phyloP scores from a whole-genome alignment of 2,329 filamentous ascomycete genomes.

The Epichloe typhina region DNA sequence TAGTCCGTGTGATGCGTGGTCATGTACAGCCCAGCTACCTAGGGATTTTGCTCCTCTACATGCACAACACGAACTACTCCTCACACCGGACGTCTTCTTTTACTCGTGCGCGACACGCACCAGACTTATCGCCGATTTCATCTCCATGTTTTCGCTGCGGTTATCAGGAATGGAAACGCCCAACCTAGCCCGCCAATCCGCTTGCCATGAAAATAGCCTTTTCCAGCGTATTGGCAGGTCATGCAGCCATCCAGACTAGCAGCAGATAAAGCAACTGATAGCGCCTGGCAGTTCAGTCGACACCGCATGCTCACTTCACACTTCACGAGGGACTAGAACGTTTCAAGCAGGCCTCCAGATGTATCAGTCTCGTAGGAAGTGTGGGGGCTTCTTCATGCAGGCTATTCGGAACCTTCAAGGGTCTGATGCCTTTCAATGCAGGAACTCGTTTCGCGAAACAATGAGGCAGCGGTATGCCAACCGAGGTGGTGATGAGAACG shows the following conservation, averaged over 20 bases:
- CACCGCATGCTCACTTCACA: not conserved
- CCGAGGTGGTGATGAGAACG: no score
- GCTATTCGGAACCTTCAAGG: not conserved
- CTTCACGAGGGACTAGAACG: not conserved
- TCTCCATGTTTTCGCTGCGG: no score
- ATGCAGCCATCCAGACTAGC: slow-evolving; percentile 5
- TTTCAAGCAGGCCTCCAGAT: not conserved
- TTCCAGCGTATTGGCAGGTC: not conserved
- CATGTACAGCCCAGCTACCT: no score
- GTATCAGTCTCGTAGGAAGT: not conserved
- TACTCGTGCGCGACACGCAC: no score
- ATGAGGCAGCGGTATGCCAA: no score
- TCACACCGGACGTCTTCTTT: no score
- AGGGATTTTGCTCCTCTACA: no score
- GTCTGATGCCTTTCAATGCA: not conserved
- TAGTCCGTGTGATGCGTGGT: no score
- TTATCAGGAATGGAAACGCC: not conserved
- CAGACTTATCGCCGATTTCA: no score
- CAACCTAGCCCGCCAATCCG: not conserved
- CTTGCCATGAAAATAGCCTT: not conserved
- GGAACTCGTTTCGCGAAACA: not conserved
- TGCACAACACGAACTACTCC: no score
- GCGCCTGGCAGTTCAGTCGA: not conserved
- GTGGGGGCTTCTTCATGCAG: not conserved
- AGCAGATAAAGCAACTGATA: not conserved